A percentile compares a stretch with the other conserved stretches of the same genome.
Evolutionary conservation across 2,329 filamentous ascomycete species (phyloP).

Genomic region (Chrysoporthe austroafricana): DNA sequence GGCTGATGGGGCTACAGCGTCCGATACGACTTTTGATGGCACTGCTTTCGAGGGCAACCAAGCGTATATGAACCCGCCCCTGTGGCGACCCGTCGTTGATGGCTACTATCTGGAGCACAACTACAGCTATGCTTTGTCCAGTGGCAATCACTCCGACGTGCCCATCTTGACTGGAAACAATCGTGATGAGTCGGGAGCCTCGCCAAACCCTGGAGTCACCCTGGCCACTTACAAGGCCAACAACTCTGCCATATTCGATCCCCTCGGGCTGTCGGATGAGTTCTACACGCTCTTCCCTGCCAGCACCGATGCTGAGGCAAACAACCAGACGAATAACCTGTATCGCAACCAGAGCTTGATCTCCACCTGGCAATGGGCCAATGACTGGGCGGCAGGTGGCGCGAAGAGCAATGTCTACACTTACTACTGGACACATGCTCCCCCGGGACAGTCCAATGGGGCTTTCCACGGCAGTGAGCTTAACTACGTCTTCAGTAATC

Average conservation of each 20-base stretch:
- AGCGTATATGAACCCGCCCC: constrained; percentile 10
- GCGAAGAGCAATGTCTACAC: constrained; percentile 35
- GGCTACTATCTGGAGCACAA: not conserved
- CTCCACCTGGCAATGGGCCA: constrained; percentile 35
- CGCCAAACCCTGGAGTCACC: constrained; percentile 17
- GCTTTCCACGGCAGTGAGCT: constrained; percentile 39
- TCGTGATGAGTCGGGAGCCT: constrained; percentile 23
- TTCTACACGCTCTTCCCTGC: constrained; percentile 36
- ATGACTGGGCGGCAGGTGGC: constrained; percentile 34
- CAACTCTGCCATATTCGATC: constrained; percentile 31
- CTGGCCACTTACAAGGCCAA: constrained; percentile 29
- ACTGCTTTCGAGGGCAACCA: constrained; percentile 4
- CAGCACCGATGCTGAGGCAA: constrained; percentile 31
- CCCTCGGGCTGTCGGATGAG: constrained; percentile 25
- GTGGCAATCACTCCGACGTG: constrained; percentile 8
- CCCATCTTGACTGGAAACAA: constrained; percentile 21
- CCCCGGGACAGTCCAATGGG: constrained; percentile 33
- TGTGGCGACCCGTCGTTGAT: constrained; percentile 7
- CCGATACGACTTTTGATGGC: constrained; percentile 8
- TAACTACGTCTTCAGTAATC: constrained; percentile 39
- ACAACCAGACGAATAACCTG: constrained; percentile 32
- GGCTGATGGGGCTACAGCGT: not conserved
- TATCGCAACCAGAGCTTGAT: constrained; percentile 34
- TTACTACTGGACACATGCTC: constrained; percentile 38
- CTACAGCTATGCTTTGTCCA: not conserved